Base-by-base conservation (phyloP, 1,284 basidiomycete species). In the Sutorius eximius region DNA sequence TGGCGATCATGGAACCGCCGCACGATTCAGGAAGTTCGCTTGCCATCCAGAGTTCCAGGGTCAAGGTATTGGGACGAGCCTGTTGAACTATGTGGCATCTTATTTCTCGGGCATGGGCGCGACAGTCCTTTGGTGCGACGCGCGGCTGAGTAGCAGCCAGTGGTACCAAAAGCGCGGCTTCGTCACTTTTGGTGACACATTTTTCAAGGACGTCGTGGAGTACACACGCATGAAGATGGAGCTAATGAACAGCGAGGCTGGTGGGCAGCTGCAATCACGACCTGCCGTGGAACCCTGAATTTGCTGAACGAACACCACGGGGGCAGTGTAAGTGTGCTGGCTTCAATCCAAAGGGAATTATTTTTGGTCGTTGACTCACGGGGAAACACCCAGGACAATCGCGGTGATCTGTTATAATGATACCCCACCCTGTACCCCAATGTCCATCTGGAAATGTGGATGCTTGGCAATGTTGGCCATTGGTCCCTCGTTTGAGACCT, bases 1-100 rank as follows among this genome's bases (percentile, higher is more conserved):
- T 50, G 49, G 45, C 43, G 33, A 44, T 24, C 48, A 53, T 27
- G 46, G 32, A 44, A 45, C 52, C 30, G 64, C 74, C 3, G 75
- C 76, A 27, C 77, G 82, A n/a, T 84, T 85, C 67, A 74, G 82
- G 56, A 85, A 85, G 64, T 85, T 86, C 64, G 80, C 83, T 13
- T 86, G 81, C 62, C 71, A 77, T 42, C 71, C 73, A 24, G 58
- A 63, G n/a, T 73, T 76, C 61, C 76, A 77, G 63, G 72, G 77
- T 20, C 75, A 63, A 55, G 83, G 83, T 20, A 74, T 86, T 54
- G 82, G 82, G 22, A 77, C 79, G 20, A 67, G 62, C 48, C 71
- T 84, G 37, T 70, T 86, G 45, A 56, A 77, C 59, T 72, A 73
- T 9, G 70, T 77, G 55, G 65, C 67, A n/a, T 66, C 72, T 27